Base-by-base conservation (phyloP, 2,329 filamentous ascomycete species). In the Cordyceps cicadae region DNA sequence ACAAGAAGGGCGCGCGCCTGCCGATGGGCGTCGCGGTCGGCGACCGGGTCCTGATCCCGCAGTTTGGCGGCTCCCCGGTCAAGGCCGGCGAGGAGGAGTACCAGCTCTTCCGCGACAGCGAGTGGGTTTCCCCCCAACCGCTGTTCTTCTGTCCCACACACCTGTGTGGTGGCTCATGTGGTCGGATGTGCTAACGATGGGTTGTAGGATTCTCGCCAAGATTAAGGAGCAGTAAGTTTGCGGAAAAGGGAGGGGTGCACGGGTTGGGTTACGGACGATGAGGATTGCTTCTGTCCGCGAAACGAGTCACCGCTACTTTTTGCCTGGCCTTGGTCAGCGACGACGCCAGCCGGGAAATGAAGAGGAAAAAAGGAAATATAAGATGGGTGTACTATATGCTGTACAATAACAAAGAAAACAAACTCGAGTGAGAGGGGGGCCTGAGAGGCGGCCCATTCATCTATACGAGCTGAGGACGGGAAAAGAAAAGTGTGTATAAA, bases 1-100 rank as follows among this genome's bases (percentile, higher is more conserved):
- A 95, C 81, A 92, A 87, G 79, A 88, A 96, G 63, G 94, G 94
- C 69, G 90, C 94, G 83, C 85, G 92, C 69, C 79, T 97, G 70
- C 82, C 88, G 64, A 91, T 93, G 81, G 87, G 90, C 69, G 94
- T 97, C 62, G 66, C 81, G 68, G 79, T 87, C 54, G 94, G 94
- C 67, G 94, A 99, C 80, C 89, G 90, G 71, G 94, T 99, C 64
- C 79, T 99, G 80, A 97, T 97, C 74, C 94, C 94, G 68, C 89
- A 93, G 90, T 99, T 88, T 72, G 94, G 94, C 71, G 94, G 94
- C 66, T 94, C 88, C 72, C 88, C 93, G 66, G 87, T 99, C 76
- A 97, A 97, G 86, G 90, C 97, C 69, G 94, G 93, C 68, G 93
- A 99, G 70, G 92, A 97, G 68, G 94, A 99, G 80, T 97, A 86